Conservation (phyloP, 176 grass and related monocot species). For the Saccharum spontaneum region DNA sequence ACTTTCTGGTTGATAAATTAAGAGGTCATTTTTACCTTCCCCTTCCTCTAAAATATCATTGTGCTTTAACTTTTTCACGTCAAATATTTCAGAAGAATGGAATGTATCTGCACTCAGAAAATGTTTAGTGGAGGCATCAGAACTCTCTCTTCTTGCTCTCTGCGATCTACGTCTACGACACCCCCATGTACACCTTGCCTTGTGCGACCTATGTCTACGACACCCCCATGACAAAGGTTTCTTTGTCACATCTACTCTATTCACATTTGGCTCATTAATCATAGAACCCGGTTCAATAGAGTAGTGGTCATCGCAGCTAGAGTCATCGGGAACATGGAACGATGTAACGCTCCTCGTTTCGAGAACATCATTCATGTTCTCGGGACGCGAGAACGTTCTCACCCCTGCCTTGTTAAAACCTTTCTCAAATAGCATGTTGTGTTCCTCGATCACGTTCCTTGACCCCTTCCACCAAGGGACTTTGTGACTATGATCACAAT, state of each 20-base stretch:
- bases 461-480: no score
- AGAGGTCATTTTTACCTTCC: neutral
- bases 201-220: neutral
- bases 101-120: neutral
- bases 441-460: no score
- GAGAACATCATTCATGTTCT: neutral
- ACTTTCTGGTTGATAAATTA: neutral
- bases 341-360: neutral
- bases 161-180: neutral
- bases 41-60: conserved; percentile 18
- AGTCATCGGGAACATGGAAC: neutral
- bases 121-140: neutral
- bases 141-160: neutral
- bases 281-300: conserved; percentile 8
- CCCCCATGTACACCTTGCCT: conserved; percentile 1
- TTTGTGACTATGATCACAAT: no score
- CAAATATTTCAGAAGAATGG: neutral
- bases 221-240: neutral
- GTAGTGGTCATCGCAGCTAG: neutral
- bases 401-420: neutral
- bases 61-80: neutral
- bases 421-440: neutral
- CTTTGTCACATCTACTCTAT: neutral
- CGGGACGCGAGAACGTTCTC: neutral
- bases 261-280: neutral